A percentile compares a stretch with the other conserved stretches of the same genome.
These are phyloP conservation scores for Mallotus repandus DNA, from an alignment of 441 rosid species.

Conservation along the genomic window DNA sequence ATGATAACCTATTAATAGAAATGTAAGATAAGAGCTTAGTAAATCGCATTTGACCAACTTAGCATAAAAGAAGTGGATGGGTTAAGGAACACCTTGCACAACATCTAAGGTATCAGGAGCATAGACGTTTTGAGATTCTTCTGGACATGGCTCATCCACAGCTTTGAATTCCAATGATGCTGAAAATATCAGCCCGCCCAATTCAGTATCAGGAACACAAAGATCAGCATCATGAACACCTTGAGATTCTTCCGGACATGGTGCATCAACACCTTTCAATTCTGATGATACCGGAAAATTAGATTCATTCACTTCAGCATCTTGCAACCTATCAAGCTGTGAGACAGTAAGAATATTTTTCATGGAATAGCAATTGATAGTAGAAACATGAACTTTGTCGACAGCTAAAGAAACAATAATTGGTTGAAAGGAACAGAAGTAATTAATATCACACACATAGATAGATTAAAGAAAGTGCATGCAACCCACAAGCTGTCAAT, in stretches of 20 bases:
- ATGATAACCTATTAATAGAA: neutral
- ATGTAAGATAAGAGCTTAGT: conserved; percentile 9
- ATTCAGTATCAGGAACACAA: conserved; percentile 56
- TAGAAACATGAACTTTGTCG: conserved; percentile 19
- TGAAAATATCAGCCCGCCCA: conserved; percentile 22
- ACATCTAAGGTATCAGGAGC: conserved; percentile 64
- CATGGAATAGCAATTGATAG: conserved; percentile 21
- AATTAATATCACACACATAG: neutral
- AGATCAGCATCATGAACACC: conserved; percentile 34
- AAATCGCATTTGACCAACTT: conserved; percentile 10
- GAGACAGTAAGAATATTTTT: conserved; percentile 39
- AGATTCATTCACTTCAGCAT: conserved; percentile 27
- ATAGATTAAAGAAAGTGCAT: neutral
- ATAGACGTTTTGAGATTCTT: conserved; percentile 35
- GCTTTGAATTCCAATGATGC: conserved; percentile 31
- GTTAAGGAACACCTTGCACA: conserved; percentile 47
- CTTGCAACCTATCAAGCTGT: conserved; percentile 61
- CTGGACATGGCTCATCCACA: conserved; percentile 28
- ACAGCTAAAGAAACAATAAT: conserved; percentile 17
- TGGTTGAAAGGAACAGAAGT: neutral
- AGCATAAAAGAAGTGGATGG: conserved; percentile 15
- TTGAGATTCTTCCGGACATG: conserved; percentile 32
- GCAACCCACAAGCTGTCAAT: neutral
- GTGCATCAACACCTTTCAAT: conserved; percentile 31
- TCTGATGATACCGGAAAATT: conserved; percentile 26